Evolutionary conservation across 106 monocot genomes (phyloP).

Genomic region (Gastrodia elata): DNA sequence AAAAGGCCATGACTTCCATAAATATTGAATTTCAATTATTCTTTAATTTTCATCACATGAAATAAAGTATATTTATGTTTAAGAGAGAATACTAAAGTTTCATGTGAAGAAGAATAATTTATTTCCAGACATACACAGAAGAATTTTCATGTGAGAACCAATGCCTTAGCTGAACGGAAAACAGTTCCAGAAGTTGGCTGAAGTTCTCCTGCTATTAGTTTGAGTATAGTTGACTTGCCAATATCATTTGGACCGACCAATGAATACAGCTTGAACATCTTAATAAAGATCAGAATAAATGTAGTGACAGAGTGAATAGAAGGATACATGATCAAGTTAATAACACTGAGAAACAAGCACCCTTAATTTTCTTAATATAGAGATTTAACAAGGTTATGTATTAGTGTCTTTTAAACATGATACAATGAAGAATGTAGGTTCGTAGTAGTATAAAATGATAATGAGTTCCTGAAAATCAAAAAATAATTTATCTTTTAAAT

Average conservation of each 20-base stretch:
- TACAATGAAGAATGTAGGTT: not conserved
- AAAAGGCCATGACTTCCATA: no score
- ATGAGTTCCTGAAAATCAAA: not conserved
- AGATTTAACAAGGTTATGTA: not conserved
- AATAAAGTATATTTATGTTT: no score
- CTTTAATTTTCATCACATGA: no score
- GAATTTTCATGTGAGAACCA: not conserved
- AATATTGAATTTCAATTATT: no score
- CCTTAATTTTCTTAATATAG: not conserved
- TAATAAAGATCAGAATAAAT: conserved; percentile 18
- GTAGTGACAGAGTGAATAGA: not conserved
- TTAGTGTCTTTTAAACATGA: not conserved
- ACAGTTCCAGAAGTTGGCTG: conserved; percentile 99
- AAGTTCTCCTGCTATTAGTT: conserved; percentile 95
- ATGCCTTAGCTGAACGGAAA: conserved; percentile 89
- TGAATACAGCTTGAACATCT: conserved; percentile 26
- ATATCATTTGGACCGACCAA: conserved; percentile 99
- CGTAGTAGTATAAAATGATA: not conserved
- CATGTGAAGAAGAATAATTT: not conserved
- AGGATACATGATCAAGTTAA: conserved; percentile 6
- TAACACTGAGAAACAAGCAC: not conserved
- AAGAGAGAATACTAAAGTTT: no score
- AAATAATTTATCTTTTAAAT: not conserved
- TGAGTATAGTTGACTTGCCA: conserved; percentile 97
- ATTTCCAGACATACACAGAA: not conserved